Conservation (phyloP, 129 eudicot genomes). For the Scalesia atractyloides region DNA sequence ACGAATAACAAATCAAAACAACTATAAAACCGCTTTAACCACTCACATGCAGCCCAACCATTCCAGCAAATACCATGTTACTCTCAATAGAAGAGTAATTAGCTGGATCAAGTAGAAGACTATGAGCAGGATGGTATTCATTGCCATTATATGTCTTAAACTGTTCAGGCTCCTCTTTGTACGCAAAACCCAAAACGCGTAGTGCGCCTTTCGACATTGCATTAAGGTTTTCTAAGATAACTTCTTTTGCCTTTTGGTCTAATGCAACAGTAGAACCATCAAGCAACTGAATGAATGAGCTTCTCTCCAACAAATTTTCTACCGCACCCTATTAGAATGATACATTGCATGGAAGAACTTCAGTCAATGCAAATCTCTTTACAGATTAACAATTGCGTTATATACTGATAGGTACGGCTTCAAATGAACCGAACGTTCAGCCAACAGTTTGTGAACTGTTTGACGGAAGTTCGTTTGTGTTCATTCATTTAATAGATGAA, state of each 20-base stretch:
- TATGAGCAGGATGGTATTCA: constrained; percentile 86
- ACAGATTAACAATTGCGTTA: too few species aligned
- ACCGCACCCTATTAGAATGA: constrained; percentile 82
- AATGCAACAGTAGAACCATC: constrained; percentile 82
- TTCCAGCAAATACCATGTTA: constrained; percentile 75
- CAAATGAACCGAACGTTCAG: too few species aligned
- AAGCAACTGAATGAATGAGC: constrained; percentile 67
- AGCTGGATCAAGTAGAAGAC: constrained; percentile 71
- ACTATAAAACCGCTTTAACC: background rate
- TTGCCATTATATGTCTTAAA: constrained; percentile 74
- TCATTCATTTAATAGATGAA: too few species aligned
- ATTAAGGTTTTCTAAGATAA: constrained; percentile 62
- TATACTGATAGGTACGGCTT: too few species aligned
- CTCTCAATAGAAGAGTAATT: constrained; percentile 82
- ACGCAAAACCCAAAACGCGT: constrained; percentile 96
- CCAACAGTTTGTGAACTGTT: too few species aligned
- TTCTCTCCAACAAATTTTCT: constrained; percentile 84
- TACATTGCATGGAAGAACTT: background rate
- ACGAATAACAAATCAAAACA: background rate
- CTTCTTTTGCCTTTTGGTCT: constrained; percentile 46
- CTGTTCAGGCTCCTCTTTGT: constrained; percentile 74
- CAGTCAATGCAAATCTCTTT: too few species aligned
- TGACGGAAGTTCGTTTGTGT: too few species aligned
- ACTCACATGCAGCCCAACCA: constrained; percentile 92
- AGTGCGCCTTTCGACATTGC: constrained; percentile 69